Evolutionary conservation across 208 protist genomes (phyloP).

Genomic region (Porcisia deanei): DNA sequence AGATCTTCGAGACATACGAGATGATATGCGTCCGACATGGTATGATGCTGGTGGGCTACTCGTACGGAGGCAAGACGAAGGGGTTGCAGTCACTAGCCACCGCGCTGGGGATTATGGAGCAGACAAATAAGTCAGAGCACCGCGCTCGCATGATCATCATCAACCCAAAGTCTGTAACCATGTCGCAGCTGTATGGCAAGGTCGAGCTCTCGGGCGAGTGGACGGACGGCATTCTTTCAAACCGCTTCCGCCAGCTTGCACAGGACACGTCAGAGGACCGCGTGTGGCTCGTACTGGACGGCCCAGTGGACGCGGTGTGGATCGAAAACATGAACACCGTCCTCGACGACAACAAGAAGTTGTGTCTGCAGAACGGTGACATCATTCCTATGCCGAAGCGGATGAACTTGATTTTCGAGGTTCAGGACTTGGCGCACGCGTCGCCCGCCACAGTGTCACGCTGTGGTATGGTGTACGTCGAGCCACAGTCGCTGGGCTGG

Average conservation of each 20-base stretch:
- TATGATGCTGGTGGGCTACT: conserved; percentile 97
- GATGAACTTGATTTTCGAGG: conserved; percentile 98
- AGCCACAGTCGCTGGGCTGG: conserved; percentile 95
- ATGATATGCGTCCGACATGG: conserved; percentile 98
- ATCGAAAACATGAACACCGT: conserved; percentile 99
- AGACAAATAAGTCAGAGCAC: conserved; percentile 60
- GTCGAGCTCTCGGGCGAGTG: conserved; percentile 96
- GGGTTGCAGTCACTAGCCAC: conserved; percentile 86
- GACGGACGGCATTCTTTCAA: conserved; percentile 97
- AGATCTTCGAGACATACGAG: conserved; percentile 95
- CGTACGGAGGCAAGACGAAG: conserved; percentile 93
- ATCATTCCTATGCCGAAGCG: conserved; percentile 96
- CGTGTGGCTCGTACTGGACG: conserved; percentile 97
- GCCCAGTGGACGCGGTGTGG: conserved; percentile 99
- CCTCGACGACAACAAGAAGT: conserved; percentile 98
- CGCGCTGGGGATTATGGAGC: conserved; percentile 83
- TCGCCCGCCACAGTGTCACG: conserved; percentile 98
- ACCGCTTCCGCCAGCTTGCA: conserved; percentile 89
- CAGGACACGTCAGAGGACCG: conserved; percentile 83
- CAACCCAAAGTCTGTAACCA: conserved; percentile 96
- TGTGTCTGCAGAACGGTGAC: conserved; percentile 97
- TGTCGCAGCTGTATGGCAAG: conserved; percentile 96
- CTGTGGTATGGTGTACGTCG: conserved; percentile 99
- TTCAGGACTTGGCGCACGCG: conserved; percentile 96
- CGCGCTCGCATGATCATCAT: conserved; percentile 89